A percentile compares a stretch with the other conserved stretches of the same genome.
These are phyloP conservation scores for Fusarium staphyleae DNA, from an alignment of 2,329 filamentous ascomycete genomes.

Conservation along the genomic window DNA sequence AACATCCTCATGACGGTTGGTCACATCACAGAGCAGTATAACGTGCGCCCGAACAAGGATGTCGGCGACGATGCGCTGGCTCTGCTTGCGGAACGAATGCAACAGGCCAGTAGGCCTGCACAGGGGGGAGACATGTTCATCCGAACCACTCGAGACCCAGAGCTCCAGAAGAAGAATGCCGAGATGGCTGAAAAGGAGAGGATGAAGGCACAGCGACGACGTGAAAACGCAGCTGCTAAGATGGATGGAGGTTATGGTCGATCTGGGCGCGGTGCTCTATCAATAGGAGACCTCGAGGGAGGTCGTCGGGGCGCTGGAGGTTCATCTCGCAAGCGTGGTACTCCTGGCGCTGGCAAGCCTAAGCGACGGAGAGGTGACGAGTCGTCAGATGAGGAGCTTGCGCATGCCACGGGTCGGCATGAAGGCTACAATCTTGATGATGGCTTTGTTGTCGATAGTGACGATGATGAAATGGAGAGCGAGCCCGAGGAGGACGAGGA, in stretches of 20 bases:
- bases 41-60: constrained; percentile 70
- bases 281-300: constrained; percentile 73
- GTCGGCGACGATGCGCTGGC: constrained; percentile 76
- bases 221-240: constrained; percentile 71
- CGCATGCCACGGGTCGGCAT: constrained; percentile 65
- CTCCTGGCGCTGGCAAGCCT: constrained; percentile 56
- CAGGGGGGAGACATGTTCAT: constrained; percentile 70
- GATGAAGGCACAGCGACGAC: constrained; percentile 68
- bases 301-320: constrained; percentile 55
- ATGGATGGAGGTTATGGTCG: constrained; percentile 64
- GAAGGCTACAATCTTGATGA: constrained; percentile 84
- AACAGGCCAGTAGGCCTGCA: constrained; percentile 65
- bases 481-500: constrained; percentile 71
- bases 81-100: constrained; percentile 71
- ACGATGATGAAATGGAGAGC: constrained; percentile 71
- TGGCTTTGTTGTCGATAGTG: constrained; percentile 78
- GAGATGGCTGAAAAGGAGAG: constrained; percentile 79
- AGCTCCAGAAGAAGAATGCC: constrained; percentile 75
- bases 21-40: constrained; percentile 77
- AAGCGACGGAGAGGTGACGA: constrained; percentile 69
- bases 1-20: constrained; percentile 76
- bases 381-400: constrained; percentile 78
- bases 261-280: constrained; percentile 64
- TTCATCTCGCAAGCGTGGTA: constrained; percentile 62
- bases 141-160: constrained; percentile 75